Evolutionary conservation across 192 early-diverging fungal genomes (phyloP).

Genomic region (Backusella tarrabulga): DNA sequence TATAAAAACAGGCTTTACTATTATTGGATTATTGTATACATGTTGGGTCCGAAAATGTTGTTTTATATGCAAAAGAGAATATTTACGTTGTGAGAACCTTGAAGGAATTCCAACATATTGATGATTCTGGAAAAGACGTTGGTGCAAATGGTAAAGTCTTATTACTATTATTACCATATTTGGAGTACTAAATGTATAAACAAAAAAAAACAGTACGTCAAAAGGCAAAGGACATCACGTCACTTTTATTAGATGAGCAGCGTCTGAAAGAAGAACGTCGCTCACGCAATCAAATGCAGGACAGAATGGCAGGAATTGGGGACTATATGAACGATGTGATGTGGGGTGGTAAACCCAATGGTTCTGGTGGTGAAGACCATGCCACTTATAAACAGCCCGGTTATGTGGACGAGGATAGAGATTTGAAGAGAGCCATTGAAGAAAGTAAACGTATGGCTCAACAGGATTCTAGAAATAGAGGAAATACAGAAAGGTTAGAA

Average conservation of each 20-base stretch:
- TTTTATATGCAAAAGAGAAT: constrained; percentile 87
- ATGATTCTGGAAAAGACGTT: constrained; percentile 90
- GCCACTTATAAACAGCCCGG: constrained; percentile 41
- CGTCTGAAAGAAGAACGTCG: constrained; percentile 75
- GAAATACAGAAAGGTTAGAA: background rate
- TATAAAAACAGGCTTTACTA: constrained; percentile 69
- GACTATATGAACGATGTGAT: constrained; percentile 32
- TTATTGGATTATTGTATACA: constrained; percentile 86
- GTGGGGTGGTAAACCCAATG: background rate
- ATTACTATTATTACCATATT: constrained; percentile 7
- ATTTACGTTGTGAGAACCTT: constrained; percentile 93
- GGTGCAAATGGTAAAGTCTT: constrained; percentile 74
- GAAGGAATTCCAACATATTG: constrained; percentile 95
- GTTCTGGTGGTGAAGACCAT: constrained; percentile 4
- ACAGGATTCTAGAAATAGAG: constrained; percentile 33
- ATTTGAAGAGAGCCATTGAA: constrained; percentile 80
- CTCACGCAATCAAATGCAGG: constrained; percentile 60
- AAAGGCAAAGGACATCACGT: constrained; percentile 89
- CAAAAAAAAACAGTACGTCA: constrained; percentile 69
- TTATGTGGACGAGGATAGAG: constrained; percentile 72
- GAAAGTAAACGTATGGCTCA: constrained; percentile 71
- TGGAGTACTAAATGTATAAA: background rate
- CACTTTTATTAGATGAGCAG: constrained; percentile 75
- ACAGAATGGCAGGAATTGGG: constrained; percentile 54
- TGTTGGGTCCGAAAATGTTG: constrained; percentile 82